Conservation (phyloP, 768 basidiomycete species). For the Baorangia bicolor region DNA sequence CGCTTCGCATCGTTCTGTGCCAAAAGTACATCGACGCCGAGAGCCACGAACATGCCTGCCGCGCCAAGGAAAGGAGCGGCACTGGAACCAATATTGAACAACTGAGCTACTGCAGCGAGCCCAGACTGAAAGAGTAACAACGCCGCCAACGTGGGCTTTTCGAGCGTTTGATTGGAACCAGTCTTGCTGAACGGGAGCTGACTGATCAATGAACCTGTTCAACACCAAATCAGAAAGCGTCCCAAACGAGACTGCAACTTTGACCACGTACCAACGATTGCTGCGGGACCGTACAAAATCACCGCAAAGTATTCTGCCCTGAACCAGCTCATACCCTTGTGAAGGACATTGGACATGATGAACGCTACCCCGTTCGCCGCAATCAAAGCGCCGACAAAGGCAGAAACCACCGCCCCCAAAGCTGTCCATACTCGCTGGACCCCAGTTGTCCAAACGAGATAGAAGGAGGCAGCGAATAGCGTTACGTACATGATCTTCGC, state of each 20-base stretch:
- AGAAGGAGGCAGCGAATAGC: conserved; percentile 47
- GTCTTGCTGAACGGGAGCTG: conserved; percentile 52
- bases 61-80: conserved; percentile 69
- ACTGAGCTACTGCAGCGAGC: conserved; percentile 59
- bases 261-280: conserved; percentile 57
- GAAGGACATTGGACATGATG: conserved; percentile 59
- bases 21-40: conserved; percentile 52
- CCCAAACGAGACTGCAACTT: not conserved
- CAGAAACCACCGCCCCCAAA: conserved; percentile 48
- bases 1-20: conserved; percentile 17
- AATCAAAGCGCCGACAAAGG: conserved; percentile 56
- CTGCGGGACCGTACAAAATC: conserved; percentile 72
- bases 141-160: conserved; percentile 61
- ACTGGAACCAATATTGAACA: conserved; percentile 70
- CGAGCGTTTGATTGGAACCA: conserved; percentile 38
- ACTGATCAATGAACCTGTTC: conserved; percentile 56
- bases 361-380: conserved; percentile 71
- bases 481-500: conserved; percentile 63
- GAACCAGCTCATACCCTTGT: conserved; percentile 86
- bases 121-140: conserved; percentile 59
- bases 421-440: conserved; percentile 37
- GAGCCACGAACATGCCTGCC: conserved; percentile 52
- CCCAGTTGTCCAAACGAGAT: conserved; percentile 38
- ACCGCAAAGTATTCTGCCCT: conserved; percentile 62
- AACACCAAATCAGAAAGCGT: not conserved